Evolutionary conservation across 352 stramenopile species (phyloP).

Genomic region (Phytophthora palmivora): DNA sequence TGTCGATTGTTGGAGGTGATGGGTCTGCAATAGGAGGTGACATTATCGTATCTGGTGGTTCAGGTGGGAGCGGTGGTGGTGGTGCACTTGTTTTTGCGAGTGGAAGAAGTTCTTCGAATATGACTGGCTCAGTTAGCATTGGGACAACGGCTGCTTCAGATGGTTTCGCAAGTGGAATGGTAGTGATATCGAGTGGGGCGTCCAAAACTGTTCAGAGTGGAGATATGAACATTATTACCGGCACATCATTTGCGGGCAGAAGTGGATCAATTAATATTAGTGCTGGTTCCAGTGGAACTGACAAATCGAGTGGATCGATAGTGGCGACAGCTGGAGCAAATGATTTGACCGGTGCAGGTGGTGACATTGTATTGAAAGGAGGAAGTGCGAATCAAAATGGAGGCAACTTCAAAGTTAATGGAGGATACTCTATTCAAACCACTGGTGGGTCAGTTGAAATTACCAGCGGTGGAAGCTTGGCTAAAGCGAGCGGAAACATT

Average conservation of each 20-base stretch:
- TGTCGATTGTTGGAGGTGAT: constrained; percentile 9
- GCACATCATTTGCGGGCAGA: constrained; percentile 22
- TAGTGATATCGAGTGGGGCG: constrained; percentile 31
- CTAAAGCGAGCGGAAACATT: constrained; percentile 32
- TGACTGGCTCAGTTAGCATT: constrained; percentile 27
- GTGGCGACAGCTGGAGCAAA: constrained; percentile 25
- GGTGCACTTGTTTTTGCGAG: constrained; percentile 22
- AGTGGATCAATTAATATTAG: constrained; percentile 33
- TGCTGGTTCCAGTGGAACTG: constrained; percentile 18
- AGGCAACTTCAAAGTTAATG: constrained; percentile 13
- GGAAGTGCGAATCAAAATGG: constrained; percentile 19
- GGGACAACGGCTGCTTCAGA: constrained; percentile 6
- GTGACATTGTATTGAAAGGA: constrained; percentile 21
- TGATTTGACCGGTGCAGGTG: constrained; percentile 26
- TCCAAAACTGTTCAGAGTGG: constrained; percentile 37
- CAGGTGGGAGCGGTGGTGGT: constrained; percentile 5
- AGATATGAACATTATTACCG: constrained; percentile 22
- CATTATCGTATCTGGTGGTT: constrained; percentile 9
- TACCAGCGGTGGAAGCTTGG: constrained; percentile 26
- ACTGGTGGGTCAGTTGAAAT: constrained; percentile 30
- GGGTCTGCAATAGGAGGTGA: constrained; percentile 11
- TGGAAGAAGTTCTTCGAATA: constrained; percentile 21
- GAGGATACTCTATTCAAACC: constrained; percentile 28
- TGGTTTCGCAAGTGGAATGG: constrained; percentile 28
- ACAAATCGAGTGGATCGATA: constrained; percentile 21